Evolutionary conservation across 805 yeast genomes (phyloP).

Genomic region (Wickerhamomyces alni): DNA sequence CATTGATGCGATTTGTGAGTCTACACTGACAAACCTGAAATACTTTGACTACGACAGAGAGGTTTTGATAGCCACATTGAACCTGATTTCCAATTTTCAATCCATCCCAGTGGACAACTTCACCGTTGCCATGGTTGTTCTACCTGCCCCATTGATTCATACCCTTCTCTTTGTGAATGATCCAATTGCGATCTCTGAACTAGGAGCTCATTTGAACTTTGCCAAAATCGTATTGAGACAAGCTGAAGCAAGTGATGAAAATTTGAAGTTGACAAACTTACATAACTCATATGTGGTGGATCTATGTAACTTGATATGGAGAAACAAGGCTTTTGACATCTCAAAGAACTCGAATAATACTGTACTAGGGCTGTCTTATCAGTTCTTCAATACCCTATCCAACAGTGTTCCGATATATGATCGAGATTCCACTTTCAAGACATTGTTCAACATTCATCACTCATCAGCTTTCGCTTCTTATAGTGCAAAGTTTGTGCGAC

Average conservation of each 20-base stretch:
- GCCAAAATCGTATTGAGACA: constrained; percentile 18
- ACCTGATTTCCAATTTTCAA: constrained; percentile 9
- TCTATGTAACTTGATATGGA: constrained; percentile 48
- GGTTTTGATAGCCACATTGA: constrained; percentile 5
- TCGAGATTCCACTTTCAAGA: constrained; percentile 14
- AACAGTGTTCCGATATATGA: constrained; percentile 21
- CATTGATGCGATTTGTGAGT: constrained; percentile 1
- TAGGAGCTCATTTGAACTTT: constrained; percentile 40
- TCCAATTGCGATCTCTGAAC: constrained; percentile 39
- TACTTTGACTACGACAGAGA: constrained; percentile 4
- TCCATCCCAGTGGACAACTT: constrained; percentile 18
- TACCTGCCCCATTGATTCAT: constrained; percentile 36
- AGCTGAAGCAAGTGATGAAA: constrained; percentile 10
- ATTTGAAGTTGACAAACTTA: constrained; percentile 24
- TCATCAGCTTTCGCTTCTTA: constrained; percentile 46
- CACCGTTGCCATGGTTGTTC: constrained; percentile 23
- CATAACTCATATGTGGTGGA: constrained; percentile 52
- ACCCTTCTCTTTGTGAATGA: constrained; percentile 34
- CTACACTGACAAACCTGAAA: background rate
- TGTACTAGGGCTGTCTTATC: constrained; percentile 27
- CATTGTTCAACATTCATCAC: constrained; percentile 35
- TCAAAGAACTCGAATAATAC: constrained; percentile 21
- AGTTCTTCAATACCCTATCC: constrained; percentile 20
- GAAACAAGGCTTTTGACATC: constrained; percentile 44
- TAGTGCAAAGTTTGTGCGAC: constrained; percentile 38